Conservation (phyloP, 306 rosid species). For the Leucaena leucocephala region DNA sequence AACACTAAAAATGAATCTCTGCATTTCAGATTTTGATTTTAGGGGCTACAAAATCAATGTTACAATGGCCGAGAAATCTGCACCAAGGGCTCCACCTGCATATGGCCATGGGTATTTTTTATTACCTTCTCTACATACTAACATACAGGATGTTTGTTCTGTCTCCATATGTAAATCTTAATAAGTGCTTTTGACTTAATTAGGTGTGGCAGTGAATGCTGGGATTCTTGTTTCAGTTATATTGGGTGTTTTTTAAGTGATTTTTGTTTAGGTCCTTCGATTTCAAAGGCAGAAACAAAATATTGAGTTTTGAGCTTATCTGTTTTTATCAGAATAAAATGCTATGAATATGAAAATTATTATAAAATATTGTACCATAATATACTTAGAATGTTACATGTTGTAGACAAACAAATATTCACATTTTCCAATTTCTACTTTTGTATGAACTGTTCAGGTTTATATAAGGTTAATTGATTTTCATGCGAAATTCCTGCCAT, state of each 20-base stretch:
- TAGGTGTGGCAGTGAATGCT: neutral
- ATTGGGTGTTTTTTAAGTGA: neutral
- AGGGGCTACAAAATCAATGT: conserved; percentile 89
- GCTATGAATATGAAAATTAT: neutral
- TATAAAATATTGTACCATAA: neutral
- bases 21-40: conserved; percentile 70
- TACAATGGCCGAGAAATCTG: conserved; percentile 94
- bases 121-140: neutral
- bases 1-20: conserved; percentile 30
- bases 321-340: neutral
- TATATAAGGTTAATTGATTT: neutral
- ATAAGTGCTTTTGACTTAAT: conserved; percentile 15
- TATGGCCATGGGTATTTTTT: conserved; percentile 71
- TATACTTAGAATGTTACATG: neutral
- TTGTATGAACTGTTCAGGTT: neutral
- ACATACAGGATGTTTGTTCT: neutral
- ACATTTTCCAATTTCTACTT: neutral
- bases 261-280: neutral
- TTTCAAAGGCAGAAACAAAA: neutral
- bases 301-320: neutral
- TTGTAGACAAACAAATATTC: neutral
- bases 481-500: neutral
- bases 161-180: neutral
- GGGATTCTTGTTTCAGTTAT: neutral
- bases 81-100: conserved; percentile 79